Base-by-base conservation (phyloP, 1,284 basidiomycete genomes). In the Pseudozyma flocculosa region DNA sequence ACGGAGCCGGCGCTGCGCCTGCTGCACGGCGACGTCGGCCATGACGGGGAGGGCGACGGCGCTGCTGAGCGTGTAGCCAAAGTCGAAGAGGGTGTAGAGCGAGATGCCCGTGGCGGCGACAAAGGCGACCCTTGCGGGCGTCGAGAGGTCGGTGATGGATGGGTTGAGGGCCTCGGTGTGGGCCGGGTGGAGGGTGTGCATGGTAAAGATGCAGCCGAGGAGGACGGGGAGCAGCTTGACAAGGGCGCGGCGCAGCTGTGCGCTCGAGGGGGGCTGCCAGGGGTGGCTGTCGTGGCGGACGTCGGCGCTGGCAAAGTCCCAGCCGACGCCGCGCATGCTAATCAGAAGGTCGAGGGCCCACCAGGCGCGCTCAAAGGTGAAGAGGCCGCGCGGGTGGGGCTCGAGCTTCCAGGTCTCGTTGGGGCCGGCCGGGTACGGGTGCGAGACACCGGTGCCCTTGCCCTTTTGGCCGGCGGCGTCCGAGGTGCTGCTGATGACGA, bases 291-390 rank as follows among this genome's bases (percentile, higher is more conserved):
- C 66, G 41, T 68, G 66, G 4, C 66, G 42, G 14, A 68, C 66
- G 30, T 68, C 66, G 10, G 66, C 54, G 8, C 54, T 53, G 2
- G 66, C 66, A 43, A 64, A 68, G 32, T 68, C 62, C 66, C 66
- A 68, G 4, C 66, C 62, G 39, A 68, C 61, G 9, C 66, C 66
- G 21, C 66, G 53, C 66, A 68, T 68, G 50, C 58, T 58, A 44
- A 68, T 68, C 61, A 68, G 58, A 14, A 68, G 48, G 19, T 68
- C 66, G 2, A 68, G 48, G 29, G 66, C 57, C 61, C 62, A 68
- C 66, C 66, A 68, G 14, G 51, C 60, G 5, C 60, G 42, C 13
- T 54, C 60, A 21, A 62, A 62, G 29, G 54, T 54, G 11, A 58
- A 7, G 34, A 62, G 39, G 40, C 43, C 41, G 24, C 51, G 57